phyloP scores from a whole-genome alignment of 148 eudicot genomes.

The Rhododendron williamsianum region DNA sequence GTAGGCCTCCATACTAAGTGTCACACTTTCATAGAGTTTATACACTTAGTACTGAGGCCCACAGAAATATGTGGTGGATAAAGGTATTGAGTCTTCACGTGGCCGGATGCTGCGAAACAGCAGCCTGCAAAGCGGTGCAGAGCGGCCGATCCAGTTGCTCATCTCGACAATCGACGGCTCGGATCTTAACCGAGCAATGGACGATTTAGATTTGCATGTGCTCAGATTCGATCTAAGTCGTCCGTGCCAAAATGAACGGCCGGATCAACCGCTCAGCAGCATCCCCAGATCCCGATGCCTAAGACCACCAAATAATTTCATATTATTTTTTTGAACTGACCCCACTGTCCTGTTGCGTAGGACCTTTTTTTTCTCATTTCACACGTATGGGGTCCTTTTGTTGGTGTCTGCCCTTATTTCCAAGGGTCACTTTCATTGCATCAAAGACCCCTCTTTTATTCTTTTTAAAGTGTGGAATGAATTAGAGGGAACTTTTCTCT shows the following conservation, averaged over 20 bases:
- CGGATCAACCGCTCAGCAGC: too few species aligned
- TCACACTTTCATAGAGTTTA: not conserved
- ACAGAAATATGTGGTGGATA: too few species aligned
- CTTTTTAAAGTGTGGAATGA: not conserved
- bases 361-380: not conserved
- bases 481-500: not conserved
- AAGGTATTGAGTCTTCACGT: too few species aligned
- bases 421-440: not conserved
- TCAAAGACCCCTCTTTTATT: not conserved
- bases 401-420: not conserved
- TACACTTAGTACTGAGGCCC: not conserved
- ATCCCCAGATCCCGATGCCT: too few species aligned
- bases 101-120: too few species aligned
- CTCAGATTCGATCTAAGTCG: too few species aligned
- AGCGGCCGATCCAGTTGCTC: too few species aligned
- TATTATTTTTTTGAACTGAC: too few species aligned
- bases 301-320: too few species aligned
- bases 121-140: too few species aligned
- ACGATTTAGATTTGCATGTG: too few species aligned
- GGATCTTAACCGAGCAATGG: fast-evolving
- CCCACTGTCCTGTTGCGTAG: not conserved
- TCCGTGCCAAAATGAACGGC: fast-evolving
- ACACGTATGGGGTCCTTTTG: not conserved
- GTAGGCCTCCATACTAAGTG: not conserved
- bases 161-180: too few species aligned